Evolutionary conservation across 2,329 filamentous ascomycete species (phyloP), one percentile per base, ranked within the genome.

Genomic region (Hypoxylon sp.): DNA sequence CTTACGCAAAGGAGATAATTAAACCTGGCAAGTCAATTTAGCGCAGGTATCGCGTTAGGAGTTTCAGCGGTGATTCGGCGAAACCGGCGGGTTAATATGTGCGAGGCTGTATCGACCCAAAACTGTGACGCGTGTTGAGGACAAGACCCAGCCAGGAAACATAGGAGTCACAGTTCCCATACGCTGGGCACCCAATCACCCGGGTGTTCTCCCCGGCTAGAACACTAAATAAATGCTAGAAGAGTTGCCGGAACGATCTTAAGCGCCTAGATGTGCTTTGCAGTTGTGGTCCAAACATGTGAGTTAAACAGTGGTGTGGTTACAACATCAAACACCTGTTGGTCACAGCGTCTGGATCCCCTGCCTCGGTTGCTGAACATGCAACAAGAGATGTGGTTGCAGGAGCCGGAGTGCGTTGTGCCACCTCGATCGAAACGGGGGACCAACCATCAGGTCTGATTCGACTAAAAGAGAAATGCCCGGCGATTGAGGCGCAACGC

Each of bases 361-460:
- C 65, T 68, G 63, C 60, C 57, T 67, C 60, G 56, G 59, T 68
- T 70, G 67, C 61, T 65, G 62, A 60, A 32, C 52, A 69, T 69
- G 63, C 62, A 69, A 67, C 62, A 69, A 67, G 52, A 70, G 65
- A 72, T 65, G 48, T 68, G 65, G 67, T 71, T 71, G 65, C 68
- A 68, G 53, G 62, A 65, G 60, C 69, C 60, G 63, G 67, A 69
- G 65, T 62, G 53, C 65, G 60, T 67, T 70, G 69, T 72, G 46
- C 65, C 63, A 72, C 67, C 67, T 65, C 62, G 64, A 69, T 65
- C 65, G 49, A 69, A 69, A 68, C 63, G 67, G 67, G 34, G 56
- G 69, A 63, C 57, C 49, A 64, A 67, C 59, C 53, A 51, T n/a
- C 45, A 52, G 28, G 56, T 56, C 59, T 65, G 67, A 72, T 70